Evolutionary conservation across 305 asterid genomes (phyloP).

Genomic region (Fraxinus sp.): DNA sequence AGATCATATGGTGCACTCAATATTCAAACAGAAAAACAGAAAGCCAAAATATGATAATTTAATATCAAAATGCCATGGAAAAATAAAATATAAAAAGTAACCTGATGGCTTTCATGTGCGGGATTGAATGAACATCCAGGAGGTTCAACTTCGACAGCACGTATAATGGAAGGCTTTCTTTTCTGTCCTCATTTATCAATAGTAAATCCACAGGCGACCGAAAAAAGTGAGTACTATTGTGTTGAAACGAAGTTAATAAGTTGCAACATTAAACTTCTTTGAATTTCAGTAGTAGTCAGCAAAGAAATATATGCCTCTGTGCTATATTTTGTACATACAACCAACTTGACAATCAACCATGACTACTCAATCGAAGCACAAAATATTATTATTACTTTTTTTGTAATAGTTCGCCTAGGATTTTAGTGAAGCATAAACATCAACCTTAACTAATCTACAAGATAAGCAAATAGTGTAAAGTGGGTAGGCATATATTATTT

Average conservation of each 20-base stretch:
- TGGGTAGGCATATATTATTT: slow-evolving; percentile 8
- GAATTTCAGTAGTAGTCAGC: background rate
- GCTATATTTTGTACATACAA: slow-evolving; percentile 1
- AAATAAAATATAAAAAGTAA: slow-evolving; percentile 25
- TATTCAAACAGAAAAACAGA: background rate
- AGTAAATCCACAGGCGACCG: slow-evolving; percentile 13
- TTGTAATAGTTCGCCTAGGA: background rate
- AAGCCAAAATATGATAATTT: background rate
- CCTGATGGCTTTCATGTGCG: slow-evolving; percentile 84
- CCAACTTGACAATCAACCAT: slow-evolving; percentile 9
- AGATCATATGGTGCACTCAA: slow-evolving; percentile 12
- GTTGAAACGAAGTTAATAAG: slow-evolving; percentile 2
- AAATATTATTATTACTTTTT: background rate
- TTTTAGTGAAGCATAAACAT: background rate
- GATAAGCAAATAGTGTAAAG: background rate
- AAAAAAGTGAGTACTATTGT: background rate
- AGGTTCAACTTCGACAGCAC: slow-evolving; percentile 93
- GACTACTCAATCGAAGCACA: background rate
- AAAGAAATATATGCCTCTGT: background rate
- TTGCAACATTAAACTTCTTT: slow-evolving; percentile 1
- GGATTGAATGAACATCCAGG: slow-evolving; percentile 97
- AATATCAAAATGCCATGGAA: background rate
- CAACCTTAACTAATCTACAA: slow-evolving; percentile 5
- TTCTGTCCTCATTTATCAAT: slow-evolving; percentile 46
- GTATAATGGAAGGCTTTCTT: slow-evolving; percentile 56